Evolutionary conservation across 2,329 filamentous ascomycete genomes (phyloP), one percentile per base, ranked within the genome.

Genomic region (Phaeosphaeriaceae sp.): DNA sequence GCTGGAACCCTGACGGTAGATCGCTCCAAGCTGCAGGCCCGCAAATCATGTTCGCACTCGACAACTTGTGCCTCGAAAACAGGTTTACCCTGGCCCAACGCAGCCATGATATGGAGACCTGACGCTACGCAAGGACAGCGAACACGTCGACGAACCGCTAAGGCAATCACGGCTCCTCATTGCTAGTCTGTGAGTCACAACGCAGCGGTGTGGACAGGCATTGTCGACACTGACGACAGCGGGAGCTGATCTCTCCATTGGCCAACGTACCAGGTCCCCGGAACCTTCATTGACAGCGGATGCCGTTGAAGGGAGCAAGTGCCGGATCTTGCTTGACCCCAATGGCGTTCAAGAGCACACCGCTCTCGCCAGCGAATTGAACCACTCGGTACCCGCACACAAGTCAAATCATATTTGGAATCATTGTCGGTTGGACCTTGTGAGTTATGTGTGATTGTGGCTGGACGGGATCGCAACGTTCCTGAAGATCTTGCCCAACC

Each of bases 1-100:
- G 31, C 59, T 57, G 57, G 13, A 63, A 57, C 66, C 66, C 53
- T 67, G 66, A 27, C 54, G 57, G 62, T 62, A 67, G 67, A 69
- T 69, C 65, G 60, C 51, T 60, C 62, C 60, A 52, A 47, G 41
- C 53, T 66, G 59, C 58, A 60, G 54, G 62, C 61, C 58, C 60
- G 63, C 61, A 68, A 66, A 62, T 62, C 63, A 67, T 42, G 60
- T 62, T 65, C 51, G 57, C 54, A 54, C 50, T 40, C 55, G 54
- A 47, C 53, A 52, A 21, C 53, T 55, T 56, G 57, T 62, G 59
- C 33, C 25, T 24, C 41, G 20, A 15, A 36, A 55, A 27, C 33
- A 55, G 47, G 45, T 25, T 49, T 53, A 24, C 25, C 20, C 17
- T 21, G 15, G 20, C 40, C 15, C n/a, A 17, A 33, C 24, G 41